Base-by-base conservation (phyloP, 2,329 filamentous ascomycete species). In the Trichoderma oligosporum region DNA sequence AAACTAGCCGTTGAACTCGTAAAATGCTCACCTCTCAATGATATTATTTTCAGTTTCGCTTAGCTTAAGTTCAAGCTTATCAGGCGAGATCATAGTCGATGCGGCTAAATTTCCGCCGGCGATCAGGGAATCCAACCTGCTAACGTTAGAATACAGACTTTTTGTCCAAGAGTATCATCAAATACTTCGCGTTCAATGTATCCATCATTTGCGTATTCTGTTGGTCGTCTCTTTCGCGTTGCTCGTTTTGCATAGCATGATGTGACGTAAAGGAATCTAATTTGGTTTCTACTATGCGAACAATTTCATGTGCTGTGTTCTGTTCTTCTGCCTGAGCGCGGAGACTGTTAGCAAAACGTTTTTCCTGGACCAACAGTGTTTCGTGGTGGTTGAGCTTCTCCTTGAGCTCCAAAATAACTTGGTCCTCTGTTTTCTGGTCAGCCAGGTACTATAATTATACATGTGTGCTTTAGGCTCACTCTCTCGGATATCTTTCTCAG, bases 391-490 rank as follows among this genome's bases (percentile, higher is more conserved):
- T 29, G 12, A 66, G 14, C 20, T 60, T 65, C 9, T 41, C 48
- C 35, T 63, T 35, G 6, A 71, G 59, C 5, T 65, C 46, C 3
- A 52, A 60, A n/a, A 71, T 66, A 7, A 44, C 57, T 27, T 60
- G 31, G 12, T 66, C 62, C 52, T 68, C 70, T 72, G 38, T 6
- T 14, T 3, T 2, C n/a, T 22, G 11, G 31, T 61, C 7, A 61
- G 52, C 39, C 5, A 36, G 16, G 27, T 2, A 35, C 18, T 12
- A 14, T 22, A 1, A 29, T 3, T 3, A n/a, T 16, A 7, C 18
- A 11, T 33, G 27, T 14, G n/a, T 4, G 12, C 6, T 18, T n/a
- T 8, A 27, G 8, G 44, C 63, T 42, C 60, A 71, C 70, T 69
- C 18, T 65, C 54, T 11, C 58, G 49, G 1, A 56, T 44, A 24